Evolutionary conservation across 257 asterid genomes (phyloP).

Genomic region (Striga asiatica): DNA sequence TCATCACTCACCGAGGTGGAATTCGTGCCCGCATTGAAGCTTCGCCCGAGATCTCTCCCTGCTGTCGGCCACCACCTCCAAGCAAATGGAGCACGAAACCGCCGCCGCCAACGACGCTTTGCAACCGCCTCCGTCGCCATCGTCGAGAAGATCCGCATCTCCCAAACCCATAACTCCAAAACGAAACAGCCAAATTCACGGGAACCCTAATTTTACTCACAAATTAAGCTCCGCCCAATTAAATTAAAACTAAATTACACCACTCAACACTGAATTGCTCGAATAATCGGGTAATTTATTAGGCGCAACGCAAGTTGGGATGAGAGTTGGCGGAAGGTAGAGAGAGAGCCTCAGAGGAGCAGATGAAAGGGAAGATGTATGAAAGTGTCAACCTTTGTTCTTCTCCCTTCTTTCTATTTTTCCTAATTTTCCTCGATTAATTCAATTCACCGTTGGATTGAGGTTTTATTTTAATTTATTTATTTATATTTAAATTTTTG

Average conservation of each 20-base stretch:
- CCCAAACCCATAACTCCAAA: conserved; percentile 64
- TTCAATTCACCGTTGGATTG: not conserved
- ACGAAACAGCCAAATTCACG: not conserved
- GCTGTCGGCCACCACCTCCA: conserved; percentile 57
- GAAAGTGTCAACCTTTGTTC: not conserved
- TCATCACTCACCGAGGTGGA: conserved; percentile 77
- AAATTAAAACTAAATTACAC: not conserved
- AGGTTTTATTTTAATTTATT: not conserved
- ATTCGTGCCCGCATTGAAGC: conserved; percentile 94
- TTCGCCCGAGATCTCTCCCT: conserved; percentile 78
- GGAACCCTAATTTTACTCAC: not conserved
- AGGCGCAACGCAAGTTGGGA: not conserved
- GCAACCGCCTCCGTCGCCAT: conserved; percentile 30
- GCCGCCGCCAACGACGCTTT: conserved; percentile 22
- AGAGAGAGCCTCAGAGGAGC: conserved; percentile 1
- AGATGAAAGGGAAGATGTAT: not conserved
- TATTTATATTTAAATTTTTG: no score
- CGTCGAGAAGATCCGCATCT: conserved; percentile 51
- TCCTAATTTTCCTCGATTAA: not conserved
- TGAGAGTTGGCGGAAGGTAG: not conserved
- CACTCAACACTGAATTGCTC: not conserved
- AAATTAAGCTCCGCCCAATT: not conserved
- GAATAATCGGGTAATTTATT: not conserved
- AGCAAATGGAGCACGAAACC: conserved; percentile 72
- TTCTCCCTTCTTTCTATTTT: not conserved